Conservation (phyloP, 139 green algal species). For the Tetraselmis striata region DNA sequence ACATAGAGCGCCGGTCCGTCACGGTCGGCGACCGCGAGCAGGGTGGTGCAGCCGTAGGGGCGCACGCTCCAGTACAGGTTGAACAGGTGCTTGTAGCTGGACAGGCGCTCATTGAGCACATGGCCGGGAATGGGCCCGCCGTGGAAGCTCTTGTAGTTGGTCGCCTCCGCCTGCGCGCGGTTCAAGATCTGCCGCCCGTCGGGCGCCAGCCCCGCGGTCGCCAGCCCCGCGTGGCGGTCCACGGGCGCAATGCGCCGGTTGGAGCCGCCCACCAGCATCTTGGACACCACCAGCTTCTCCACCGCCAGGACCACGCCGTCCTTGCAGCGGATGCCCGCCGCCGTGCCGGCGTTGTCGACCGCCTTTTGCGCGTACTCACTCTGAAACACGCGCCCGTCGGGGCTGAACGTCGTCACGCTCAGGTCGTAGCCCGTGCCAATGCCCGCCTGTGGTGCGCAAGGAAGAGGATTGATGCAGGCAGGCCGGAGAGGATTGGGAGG, state of each 20-base stretch:
- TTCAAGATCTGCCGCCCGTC: conserved; percentile 83
- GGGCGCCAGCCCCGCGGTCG: conserved; percentile 62
- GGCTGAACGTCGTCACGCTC: conserved; percentile 90
- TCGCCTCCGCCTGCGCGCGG: conserved; percentile 66
- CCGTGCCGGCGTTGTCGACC: conserved; percentile 94
- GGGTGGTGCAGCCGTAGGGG: conserved; percentile 69
- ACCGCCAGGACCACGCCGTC: conserved; percentile 93
- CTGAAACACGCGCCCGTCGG: conserved; percentile 96
- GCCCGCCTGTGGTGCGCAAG: too few relatives aligned
- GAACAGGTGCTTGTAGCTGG: conserved; percentile 90
- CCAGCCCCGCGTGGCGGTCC: conserved; percentile 80
- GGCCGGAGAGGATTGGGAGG: too few relatives aligned
- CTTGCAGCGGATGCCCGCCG: conserved; percentile 87
- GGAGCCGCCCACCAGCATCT: conserved; percentile 89
- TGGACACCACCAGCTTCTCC: conserved; percentile 93
- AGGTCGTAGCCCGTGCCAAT: conserved; percentile 85
- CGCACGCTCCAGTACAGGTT: conserved; percentile 93
- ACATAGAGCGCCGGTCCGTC: conserved; percentile 85
- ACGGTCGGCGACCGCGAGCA: conserved; percentile 79
- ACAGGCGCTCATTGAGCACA: conserved; percentile 85
- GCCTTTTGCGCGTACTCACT: conserved; percentile 97
- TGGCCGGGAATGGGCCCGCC: conserved; percentile 85
- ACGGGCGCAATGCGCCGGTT: conserved; percentile 81
- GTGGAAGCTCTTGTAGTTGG: conserved; percentile 83
- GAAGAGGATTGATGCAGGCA: too few relatives aligned